Evolutionary conservation across 2,329 filamentous ascomycete species (phyloP).

Genomic region (Didymella exigua): DNA sequence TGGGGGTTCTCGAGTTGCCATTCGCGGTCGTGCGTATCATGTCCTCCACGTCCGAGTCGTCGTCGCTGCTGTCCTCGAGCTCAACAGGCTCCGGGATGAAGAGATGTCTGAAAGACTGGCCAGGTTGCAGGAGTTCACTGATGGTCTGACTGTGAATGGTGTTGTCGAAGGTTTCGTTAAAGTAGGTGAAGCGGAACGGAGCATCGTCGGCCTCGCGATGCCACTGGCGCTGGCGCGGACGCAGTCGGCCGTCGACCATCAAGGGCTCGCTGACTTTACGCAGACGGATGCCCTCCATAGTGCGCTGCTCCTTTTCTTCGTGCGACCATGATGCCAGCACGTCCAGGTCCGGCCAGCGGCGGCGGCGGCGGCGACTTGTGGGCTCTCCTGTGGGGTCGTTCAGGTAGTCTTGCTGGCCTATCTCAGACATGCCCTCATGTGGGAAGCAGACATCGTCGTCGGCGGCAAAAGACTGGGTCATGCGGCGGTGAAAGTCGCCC

Average conservation of each 20-base stretch:
- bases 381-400: constrained; percentile 52
- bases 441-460: constrained; percentile 95
- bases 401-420: constrained; percentile 75
- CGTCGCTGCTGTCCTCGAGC: constrained; percentile 68
- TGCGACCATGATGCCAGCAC: constrained; percentile 88
- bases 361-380: constrained; percentile 53
- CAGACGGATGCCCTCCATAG: constrained; percentile 74
- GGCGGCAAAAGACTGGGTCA: constrained; percentile 59
- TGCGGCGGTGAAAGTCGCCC: constrained; percentile 41
- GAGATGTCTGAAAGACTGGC: constrained; percentile 80
- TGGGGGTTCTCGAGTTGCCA: constrained; percentile 35
- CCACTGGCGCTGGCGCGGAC: constrained; percentile 80
- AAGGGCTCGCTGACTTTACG: constrained; percentile 95
- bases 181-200: constrained; percentile 96
- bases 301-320: constrained; percentile 87
- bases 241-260: constrained; percentile 84
- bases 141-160: constrained; percentile 97
- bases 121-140: constrained; percentile 86
- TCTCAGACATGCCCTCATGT: constrained; percentile 75
- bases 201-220: constrained; percentile 86
- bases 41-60: constrained; percentile 66
- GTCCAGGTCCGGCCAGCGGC: constrained; percentile 84
- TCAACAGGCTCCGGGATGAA: constrained; percentile 82
- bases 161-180: constrained; percentile 95
- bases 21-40: constrained; percentile 30